phyloP scores from a whole-genome alignment of 2,329 filamentous ascomycete genomes.

The Cadophora sp. region DNA sequence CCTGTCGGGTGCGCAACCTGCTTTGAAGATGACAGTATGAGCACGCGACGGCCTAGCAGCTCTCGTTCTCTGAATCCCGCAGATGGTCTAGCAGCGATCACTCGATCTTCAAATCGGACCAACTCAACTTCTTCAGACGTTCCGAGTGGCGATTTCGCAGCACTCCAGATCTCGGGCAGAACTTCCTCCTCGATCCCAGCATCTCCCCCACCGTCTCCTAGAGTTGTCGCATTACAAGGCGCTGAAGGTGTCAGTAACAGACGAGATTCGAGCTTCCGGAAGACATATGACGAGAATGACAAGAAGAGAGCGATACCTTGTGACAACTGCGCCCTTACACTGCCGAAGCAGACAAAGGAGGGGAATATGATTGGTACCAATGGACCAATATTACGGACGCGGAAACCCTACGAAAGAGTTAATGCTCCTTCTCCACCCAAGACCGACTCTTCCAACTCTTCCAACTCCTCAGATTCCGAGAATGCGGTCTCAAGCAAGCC shows the following conservation, averaged over 20 bases:
- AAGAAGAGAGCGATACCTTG: constrained; percentile 69
- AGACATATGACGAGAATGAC: constrained; percentile 70
- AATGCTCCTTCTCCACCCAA: constrained; percentile 42
- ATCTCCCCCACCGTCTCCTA: constrained; percentile 64
- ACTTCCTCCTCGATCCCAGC: constrained; percentile 50
- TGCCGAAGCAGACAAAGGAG: constrained; percentile 56
- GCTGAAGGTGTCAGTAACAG: constrained; percentile 43
- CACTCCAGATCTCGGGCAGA: constrained; percentile 39
- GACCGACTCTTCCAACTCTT: constrained; percentile 38
- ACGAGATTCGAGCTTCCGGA: constrained; percentile 64
- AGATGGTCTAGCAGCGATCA: constrained; percentile 31
- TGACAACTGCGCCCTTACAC: constrained; percentile 71
- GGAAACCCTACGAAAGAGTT: constrained; percentile 65
- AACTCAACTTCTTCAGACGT: constrained; percentile 24
- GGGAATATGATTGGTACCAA: constrained; percentile 34
- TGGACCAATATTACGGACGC: constrained; percentile 65
- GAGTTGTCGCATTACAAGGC: constrained; percentile 47
- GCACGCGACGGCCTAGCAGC: constrained; percentile 38
- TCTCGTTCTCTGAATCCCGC: constrained; percentile 36
- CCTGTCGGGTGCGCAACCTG: constrained; percentile 66
- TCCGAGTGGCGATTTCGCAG: constrained; percentile 11
- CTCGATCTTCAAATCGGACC: constrained; percentile 26
- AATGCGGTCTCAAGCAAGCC: constrained; percentile 32
- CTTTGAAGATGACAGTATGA: constrained; percentile 54
- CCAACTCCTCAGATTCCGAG: constrained; percentile 40